Evolutionary conservation across 2,329 filamentous ascomycete genomes (phyloP), one percentile per base, ranked within the genome.

Genomic region (Coniochaeta sp.): DNA sequence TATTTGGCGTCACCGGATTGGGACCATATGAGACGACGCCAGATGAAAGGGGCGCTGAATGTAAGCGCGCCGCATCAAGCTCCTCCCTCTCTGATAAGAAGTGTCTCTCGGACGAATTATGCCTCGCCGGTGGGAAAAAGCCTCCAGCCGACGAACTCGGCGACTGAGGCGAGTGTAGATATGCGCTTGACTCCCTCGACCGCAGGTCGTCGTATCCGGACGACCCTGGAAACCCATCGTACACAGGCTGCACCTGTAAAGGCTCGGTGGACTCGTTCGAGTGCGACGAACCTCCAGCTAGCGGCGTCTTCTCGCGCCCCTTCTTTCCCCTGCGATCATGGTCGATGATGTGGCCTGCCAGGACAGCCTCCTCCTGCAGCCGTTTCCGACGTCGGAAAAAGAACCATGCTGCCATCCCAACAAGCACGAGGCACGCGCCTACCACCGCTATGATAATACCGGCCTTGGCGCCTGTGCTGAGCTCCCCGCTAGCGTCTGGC

Each of bases 151-250:
- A 66, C n/a, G 67, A 67, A 52, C 66, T 64, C 5, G 62, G 62
- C 19, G 33, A 60, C 44, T 59, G 62, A 8, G 64, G 64, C 11
- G 67, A 66, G 44, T 67, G 62, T 22, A 60, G 63, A n/a, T 63
- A 44, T 1, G 59, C 28, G 55, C 62, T 63, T 3, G 67, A 69
- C 28, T 64, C 61, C n/a, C 66, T 58, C 14, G 67, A 67, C 34
- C 64, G 66, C 11, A 66, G 62, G 44, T 69, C 68, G 33, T 68
- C 67, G 55, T 69, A 69, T 11, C 67, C 68, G 59, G 62, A 65
- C 9, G 68, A 69, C 14, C 67, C 67, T 2, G 68, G 68, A 55
- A 63, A 68, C 43, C 67, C 68, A 59, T 69, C 67, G 33, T 63
- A 66, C 36, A 69, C 63, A 0, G 67, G 66, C 38, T 68, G 65